These are phyloP conservation scores for Breynia disticha DNA, from an alignment of 441 rosid genomes.

Conservation along the genomic window DNA sequence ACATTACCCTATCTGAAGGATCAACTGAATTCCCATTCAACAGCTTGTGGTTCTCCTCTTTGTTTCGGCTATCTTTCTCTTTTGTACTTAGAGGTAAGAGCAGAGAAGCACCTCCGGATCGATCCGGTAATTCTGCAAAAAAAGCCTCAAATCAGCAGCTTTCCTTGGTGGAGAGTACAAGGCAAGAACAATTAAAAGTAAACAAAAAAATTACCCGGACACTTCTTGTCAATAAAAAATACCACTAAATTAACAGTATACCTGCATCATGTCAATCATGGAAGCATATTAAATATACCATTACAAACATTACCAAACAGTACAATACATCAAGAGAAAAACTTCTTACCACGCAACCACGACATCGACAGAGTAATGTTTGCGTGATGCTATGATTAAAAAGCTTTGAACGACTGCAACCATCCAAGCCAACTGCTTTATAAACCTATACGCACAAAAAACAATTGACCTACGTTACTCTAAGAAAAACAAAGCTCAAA, in stretches of 20 bases:
- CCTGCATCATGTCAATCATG: constrained; percentile 39
- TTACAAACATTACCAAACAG: not conserved
- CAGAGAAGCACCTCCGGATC: constrained; percentile 37
- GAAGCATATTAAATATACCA: constrained; percentile 2
- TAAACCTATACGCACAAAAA: constrained; percentile 37
- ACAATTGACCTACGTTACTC: not conserved
- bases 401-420: constrained; percentile 73
- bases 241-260: constrained; percentile 91
- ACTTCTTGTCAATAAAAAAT: constrained; percentile 86
- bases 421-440: constrained; percentile 82
- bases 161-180: constrained; percentile 1
- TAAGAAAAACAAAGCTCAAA: too few species aligned
- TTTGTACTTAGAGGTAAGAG: constrained; percentile 55
- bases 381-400: constrained; percentile 89
- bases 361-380: constrained; percentile 91
- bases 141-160: constrained; percentile 14
- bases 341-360: constrained; percentile 81
- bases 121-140: constrained; percentile 75
- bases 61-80: constrained; percentile 53
- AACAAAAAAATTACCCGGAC: constrained; percentile 46
- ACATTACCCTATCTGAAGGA: constrained; percentile 76
- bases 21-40: constrained; percentile 81
- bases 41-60: constrained; percentile 95
- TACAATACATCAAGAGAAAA: not conserved
- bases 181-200: not conserved